Conservation (phyloP, 2,329 filamentous ascomycete genomes). For the Fusarium sp. region DNA sequence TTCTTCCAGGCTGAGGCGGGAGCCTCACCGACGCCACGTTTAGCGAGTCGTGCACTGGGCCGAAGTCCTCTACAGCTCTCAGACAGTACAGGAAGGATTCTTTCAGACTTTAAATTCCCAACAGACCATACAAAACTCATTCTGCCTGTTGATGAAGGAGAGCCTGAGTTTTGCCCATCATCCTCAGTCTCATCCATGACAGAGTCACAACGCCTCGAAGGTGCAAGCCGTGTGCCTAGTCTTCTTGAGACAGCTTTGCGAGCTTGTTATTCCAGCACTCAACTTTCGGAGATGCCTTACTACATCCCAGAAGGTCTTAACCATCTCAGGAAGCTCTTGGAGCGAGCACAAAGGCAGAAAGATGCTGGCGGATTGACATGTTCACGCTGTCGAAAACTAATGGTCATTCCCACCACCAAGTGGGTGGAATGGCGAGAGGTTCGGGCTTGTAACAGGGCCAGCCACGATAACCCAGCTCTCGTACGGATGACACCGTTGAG, state of each 20-base stretch:
- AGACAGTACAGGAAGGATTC: conserved; percentile 42
- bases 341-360: conserved; percentile 52
- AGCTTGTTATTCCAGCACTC: conserved; percentile 55
- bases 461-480: conserved; percentile 1
- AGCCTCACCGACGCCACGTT: conserved; percentile 12
- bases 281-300: conserved; percentile 53
- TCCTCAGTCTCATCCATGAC: conserved; percentile 11
- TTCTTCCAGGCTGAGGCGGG: conserved; percentile 14
- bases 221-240: conserved; percentile 55
- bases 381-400: conserved; percentile 58
- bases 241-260: conserved; percentile 62
- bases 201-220: conserved; percentile 16
- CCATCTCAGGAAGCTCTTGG: conserved; percentile 53
- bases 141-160: conserved; percentile 37
- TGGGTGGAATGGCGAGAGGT: conserved; percentile 72
- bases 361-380: conserved; percentile 61
- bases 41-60: conserved; percentile 42
- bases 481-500: conserved; percentile 42
- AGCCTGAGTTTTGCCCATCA: conserved; percentile 15
- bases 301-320: conserved; percentile 55
- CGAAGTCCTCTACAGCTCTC: conserved; percentile 47
- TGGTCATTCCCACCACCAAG: conserved; percentile 62
- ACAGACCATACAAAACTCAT: conserved; percentile 24
- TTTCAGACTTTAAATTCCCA: conserved; percentile 46
- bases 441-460: conserved; percentile 25